Base-by-base conservation (phyloP, 495 filamentous ascomycete genomes). In the Penicillium fimorum region DNA sequence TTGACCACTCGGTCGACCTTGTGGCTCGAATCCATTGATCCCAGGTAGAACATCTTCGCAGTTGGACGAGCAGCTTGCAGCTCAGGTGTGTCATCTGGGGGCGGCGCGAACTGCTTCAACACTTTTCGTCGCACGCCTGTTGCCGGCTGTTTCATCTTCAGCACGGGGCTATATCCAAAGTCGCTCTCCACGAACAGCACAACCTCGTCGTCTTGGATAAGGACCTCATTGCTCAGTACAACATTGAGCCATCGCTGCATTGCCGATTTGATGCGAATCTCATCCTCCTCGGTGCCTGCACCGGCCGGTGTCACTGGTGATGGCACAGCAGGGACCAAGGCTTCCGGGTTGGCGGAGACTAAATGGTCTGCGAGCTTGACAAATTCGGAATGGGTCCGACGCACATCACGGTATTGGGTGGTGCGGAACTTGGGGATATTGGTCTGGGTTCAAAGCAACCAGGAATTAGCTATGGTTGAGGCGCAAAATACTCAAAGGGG, bases 31-130 rank as follows among this genome's bases (percentile, higher is more conserved):
- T 97, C 95, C 91, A 99, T 96, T 18, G 91, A 84, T 29, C 89
- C 90, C 13, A 99, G 79, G 66, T 99, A 99, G 69, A 99, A 97
- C 59, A 90, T 81, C 76, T 99, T 99, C 29, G 97, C 93, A 41
- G 89, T 76, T 4, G 95, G 95, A 37, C 95, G 81, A 17, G 92
- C 91, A 57, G 91, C 86, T 54, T 92, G 86, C 42, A 99, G 75
- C 73, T 97, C 95, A 15, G 93, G 95, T 0, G 95, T 97, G 64
- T 99, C 95, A 71, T 99, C 95, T 7, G 93, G 91, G 0, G 95
- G 95, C 6, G 95, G 95, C 15, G 95, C 95, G 68, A 99, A 99
- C 72, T 99, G 95, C 78, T 99, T 99, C 71, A 99, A 80, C 41
- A 97, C 85, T 74, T 95, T 94, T 61, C 95, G 84, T 41, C 93